These are phyloP conservation scores for Echinochloa phyllopogon DNA, from an alignment of 176 grass and related monocot species.

Conservation along the genomic window DNA sequence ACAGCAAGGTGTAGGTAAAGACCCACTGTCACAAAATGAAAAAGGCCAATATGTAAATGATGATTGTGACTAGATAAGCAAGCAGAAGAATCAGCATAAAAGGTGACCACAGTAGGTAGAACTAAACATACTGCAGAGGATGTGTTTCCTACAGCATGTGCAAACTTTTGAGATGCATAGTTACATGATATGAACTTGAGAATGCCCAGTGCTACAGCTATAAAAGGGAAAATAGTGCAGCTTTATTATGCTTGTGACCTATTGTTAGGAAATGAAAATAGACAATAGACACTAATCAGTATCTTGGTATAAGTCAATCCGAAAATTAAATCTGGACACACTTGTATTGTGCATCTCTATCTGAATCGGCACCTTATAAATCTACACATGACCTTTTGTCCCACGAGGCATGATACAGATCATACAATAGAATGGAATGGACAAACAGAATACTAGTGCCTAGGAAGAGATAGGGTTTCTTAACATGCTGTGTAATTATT, in stretches of 20 bases:
- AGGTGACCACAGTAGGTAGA: neutral
- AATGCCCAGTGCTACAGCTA: neutral
- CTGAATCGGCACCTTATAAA: neutral
- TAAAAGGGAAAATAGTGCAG: neutral
- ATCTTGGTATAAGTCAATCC: neutral
- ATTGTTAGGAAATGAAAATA: neutral
- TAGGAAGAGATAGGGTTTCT: conserved; percentile 1
- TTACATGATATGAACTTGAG: neutral
- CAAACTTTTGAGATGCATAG: neutral
- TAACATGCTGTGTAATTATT: neutral
- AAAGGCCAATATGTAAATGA: neutral
- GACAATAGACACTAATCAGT: neutral
- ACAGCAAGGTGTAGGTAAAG: conserved; percentile 87
- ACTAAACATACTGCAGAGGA: neutral
- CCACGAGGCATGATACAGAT: neutral
- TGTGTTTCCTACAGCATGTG: neutral
- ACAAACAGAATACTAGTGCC: conserved; percentile 3
- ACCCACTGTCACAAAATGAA: conserved; percentile 62
- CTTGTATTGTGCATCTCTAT: neutral
- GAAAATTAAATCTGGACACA: neutral
- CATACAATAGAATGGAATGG: neutral
- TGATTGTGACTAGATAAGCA: neutral
- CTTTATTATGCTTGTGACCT: neutral
- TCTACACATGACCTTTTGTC: neutral
- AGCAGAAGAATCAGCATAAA: neutral